A percentile compares a stretch with the other conserved stretches of the same genome.
phyloP scores from a whole-genome alignment of 257 asterid species.

The Gynochthodes officinalis region DNA sequence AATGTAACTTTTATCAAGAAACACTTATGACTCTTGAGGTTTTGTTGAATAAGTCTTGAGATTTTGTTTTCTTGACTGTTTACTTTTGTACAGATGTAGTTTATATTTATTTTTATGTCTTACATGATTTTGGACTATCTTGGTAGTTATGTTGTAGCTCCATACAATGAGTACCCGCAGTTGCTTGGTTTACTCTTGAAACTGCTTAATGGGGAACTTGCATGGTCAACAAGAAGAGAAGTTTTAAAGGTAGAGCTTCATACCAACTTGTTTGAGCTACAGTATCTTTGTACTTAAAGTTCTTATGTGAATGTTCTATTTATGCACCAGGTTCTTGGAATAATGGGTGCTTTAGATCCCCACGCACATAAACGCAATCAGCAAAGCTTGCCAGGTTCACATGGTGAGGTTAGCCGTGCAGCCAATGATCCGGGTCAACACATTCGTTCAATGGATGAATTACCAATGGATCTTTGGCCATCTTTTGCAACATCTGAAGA shows the following conservation, averaged over 20 bases:
- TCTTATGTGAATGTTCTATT: slow-evolving; percentile 20
- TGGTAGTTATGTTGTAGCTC: slow-evolving; percentile 86
- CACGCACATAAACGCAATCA: slow-evolving; percentile 91
- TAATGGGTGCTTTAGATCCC: slow-evolving; percentile 99
- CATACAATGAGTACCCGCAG: slow-evolving; percentile 88
- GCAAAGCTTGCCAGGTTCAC: slow-evolving; percentile 77
- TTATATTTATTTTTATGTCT: background rate
- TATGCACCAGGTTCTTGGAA: slow-evolving; percentile 79
- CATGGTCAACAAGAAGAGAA: slow-evolving; percentile 98
- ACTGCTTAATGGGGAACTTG: slow-evolving; percentile 94
- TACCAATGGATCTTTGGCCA: slow-evolving; percentile 98
- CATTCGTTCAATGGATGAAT: slow-evolving; percentile 76
- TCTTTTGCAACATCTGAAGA: slow-evolving; percentile 98
- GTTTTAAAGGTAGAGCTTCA: slow-evolving; percentile 80
- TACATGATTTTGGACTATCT: slow-evolving; percentile 25
- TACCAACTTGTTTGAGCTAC: slow-evolving; percentile 16
- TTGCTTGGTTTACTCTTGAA: slow-evolving; percentile 92
- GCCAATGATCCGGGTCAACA: slow-evolving; percentile 88
- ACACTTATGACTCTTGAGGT: background rate
- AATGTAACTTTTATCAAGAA: background rate
- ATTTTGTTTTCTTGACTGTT: slow-evolving; percentile 3
- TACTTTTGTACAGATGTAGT: background rate
- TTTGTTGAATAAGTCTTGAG: background rate
- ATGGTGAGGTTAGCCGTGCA: slow-evolving; percentile 85
- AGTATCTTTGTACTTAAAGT: slow-evolving; percentile 3